phyloP scores from a whole-genome alignment of 1,284 basidiomycete species.

The Sphaerobolus stellatus region DNA sequence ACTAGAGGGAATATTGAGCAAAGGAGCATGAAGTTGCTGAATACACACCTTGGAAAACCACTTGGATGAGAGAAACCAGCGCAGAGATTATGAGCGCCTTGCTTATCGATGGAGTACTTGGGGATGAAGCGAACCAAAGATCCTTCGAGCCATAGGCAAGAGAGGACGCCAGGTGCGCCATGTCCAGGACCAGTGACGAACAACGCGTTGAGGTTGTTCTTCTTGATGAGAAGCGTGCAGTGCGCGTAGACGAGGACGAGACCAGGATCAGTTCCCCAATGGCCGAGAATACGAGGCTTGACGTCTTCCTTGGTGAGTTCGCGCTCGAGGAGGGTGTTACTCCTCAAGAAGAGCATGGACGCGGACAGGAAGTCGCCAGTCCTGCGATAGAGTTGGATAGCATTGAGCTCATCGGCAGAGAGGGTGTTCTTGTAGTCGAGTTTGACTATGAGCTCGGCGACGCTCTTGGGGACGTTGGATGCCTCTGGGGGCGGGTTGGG shows the following conservation, averaged over 20 bases:
- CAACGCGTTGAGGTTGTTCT: constrained; percentile 57
- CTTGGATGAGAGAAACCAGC: constrained; percentile 63
- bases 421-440: constrained; percentile 44
- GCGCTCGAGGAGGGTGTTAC: constrained; percentile 68
- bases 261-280: constrained; percentile 79
- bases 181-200: constrained; percentile 79
- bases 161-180: constrained; percentile 78
- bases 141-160: constrained; percentile 81
- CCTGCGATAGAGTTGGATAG: constrained; percentile 53
- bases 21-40: background rate
- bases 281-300: constrained; percentile 75
- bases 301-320: constrained; percentile 64
- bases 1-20: constrained; percentile 29
- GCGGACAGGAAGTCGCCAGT: constrained; percentile 68
- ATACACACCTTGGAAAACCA: constrained; percentile 59
- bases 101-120: constrained; percentile 61
- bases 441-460: constrained; percentile 46
- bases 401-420: constrained; percentile 46
- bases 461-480: constrained; percentile 53
- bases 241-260: constrained; percentile 80
- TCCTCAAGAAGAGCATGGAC: constrained; percentile 80
- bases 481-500: constrained; percentile 64
- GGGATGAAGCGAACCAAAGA: constrained; percentile 74
- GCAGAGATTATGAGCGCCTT: constrained; percentile 67
- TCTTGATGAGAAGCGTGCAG: constrained; percentile 71